Conservation (phyloP, 164 flowering plant genomes). For the Tetrastigma voinierianum region DNA sequence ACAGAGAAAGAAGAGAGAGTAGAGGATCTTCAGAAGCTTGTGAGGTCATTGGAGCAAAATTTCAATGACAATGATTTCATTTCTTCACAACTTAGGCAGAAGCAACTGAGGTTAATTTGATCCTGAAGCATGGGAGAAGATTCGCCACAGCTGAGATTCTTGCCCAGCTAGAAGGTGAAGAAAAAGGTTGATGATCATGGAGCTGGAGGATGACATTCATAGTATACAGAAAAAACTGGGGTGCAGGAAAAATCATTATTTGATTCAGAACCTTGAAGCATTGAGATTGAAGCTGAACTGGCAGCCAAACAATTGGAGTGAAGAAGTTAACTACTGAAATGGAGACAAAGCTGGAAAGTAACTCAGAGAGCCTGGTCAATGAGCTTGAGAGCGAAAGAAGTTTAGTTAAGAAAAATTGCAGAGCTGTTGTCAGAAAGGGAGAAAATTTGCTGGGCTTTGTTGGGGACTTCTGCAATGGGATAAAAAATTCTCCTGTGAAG, state of each 20-base stretch:
- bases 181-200: slow-evolving; percentile 39
- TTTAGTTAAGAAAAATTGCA: slow-evolving; percentile 15
- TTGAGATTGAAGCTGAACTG: slow-evolving; percentile 25
- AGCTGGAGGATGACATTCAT: slow-evolving; percentile 38
- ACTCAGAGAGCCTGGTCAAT: slow-evolving; percentile 24
- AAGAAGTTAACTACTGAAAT: slow-evolving; percentile 15
- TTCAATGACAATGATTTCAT: slow-evolving; percentile 24
- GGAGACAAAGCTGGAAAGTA: slow-evolving; percentile 18
- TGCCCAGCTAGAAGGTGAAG: slow-evolving; percentile 39
- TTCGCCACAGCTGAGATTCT: slow-evolving; percentile 29
- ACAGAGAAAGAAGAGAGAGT: slow-evolving; percentile 35
- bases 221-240: slow-evolving; percentile 26
- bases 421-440: slow-evolving; percentile 29
- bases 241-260: slow-evolving; percentile 19
- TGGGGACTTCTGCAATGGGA: slow-evolving; percentile 19
- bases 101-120: slow-evolving; percentile 32
- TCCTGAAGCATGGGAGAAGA: slow-evolving; percentile 45
- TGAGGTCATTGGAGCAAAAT: slow-evolving; percentile 39
- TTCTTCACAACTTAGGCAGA: slow-evolving; percentile 31
- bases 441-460: slow-evolving; percentile 23
- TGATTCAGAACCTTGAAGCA: slow-evolving; percentile 17
- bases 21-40: slow-evolving; percentile 34
- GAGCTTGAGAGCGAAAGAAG: slow-evolving; percentile 31
- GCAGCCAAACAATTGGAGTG: slow-evolving; percentile 24
- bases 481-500: slow-evolving; percentile 31